These are phyloP conservation scores for Amanita rimosa DNA, from an alignment of 768 basidiomycete species.

Conservation along the genomic window DNA sequence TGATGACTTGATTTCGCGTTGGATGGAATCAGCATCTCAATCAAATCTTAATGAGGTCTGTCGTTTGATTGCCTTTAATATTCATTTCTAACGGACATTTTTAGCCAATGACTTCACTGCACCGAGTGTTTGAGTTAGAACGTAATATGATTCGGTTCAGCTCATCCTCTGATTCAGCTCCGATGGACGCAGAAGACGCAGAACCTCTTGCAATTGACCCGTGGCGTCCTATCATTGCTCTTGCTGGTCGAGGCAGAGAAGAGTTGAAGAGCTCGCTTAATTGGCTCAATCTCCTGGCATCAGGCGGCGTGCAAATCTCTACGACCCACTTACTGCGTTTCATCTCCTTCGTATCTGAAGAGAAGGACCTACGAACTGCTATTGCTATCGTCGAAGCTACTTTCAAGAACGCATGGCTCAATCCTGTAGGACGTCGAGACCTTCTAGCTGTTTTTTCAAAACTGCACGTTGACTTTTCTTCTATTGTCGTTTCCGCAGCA, in stretches of 20 bases:
- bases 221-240: slow-evolving; percentile 36
- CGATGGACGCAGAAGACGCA: slow-evolving; percentile 16
- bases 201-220: slow-evolving; percentile 31
- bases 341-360: slow-evolving; percentile 25
- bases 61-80: background rate
- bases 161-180: slow-evolving; percentile 19
- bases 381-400: slow-evolving; percentile 41
- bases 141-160: slow-evolving; percentile 31
- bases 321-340: slow-evolving; percentile 37
- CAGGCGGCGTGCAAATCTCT: slow-evolving; percentile 57
- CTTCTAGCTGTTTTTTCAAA: slow-evolving; percentile 38
- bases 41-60: background rate
- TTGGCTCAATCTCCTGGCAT: slow-evolving; percentile 52
- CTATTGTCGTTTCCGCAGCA: slow-evolving; percentile 26
- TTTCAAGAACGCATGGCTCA: slow-evolving; percentile 50
- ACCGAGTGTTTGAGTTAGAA: slow-evolving; percentile 47
- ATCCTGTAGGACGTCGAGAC: slow-evolving; percentile 45
- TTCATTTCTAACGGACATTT: background rate
- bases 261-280: slow-evolving; percentile 37
- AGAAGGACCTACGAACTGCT: slow-evolving; percentile 27
- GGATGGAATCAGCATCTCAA: slow-evolving; percentile 38
- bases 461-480: slow-evolving; percentile 24
- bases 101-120: slow-evolving; percentile 43
- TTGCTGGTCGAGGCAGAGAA: slow-evolving; percentile 28
- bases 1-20: slow-evolving; percentile 45